These are phyloP conservation scores for Aspergillus transmontanensis DNA, from an alignment of 2,329 filamentous ascomycete genomes.

Conservation along the genomic window DNA sequence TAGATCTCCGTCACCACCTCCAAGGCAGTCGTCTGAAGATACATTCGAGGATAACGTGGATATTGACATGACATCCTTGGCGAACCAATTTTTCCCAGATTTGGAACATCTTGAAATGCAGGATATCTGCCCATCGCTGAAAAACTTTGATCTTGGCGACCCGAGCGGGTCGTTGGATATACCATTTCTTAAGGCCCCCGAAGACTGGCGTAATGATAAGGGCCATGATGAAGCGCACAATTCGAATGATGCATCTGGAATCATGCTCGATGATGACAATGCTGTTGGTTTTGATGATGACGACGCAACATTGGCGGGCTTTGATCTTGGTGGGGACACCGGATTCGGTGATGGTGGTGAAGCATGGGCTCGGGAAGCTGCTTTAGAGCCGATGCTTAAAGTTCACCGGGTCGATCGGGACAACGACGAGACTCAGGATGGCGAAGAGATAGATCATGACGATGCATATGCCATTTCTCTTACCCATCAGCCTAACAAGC, in stretches of 20 bases:
- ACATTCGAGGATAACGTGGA: slow-evolving; percentile 61
- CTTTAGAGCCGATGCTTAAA: slow-evolving; percentile 81
- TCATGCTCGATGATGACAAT: slow-evolving; percentile 86
- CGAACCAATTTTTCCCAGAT: slow-evolving; percentile 82
- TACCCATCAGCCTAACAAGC: slow-evolving; percentile 67
- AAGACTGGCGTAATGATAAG: slow-evolving; percentile 77
- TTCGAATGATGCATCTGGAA: slow-evolving; percentile 70
- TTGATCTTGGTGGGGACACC: slow-evolving; percentile 69
- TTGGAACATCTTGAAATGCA: slow-evolving; percentile 75
- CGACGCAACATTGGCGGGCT: slow-evolving; percentile 69
- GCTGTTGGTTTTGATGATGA: slow-evolving; percentile 80
- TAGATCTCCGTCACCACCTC: slow-evolving; percentile 27
- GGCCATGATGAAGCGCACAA: slow-evolving; percentile 56
- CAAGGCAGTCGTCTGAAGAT: slow-evolving; percentile 38
- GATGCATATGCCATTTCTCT: slow-evolving; percentile 81
- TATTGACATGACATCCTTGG: slow-evolving; percentile 76
- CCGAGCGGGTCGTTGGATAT: slow-evolving; percentile 83
- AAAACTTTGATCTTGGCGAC: slow-evolving; percentile 88
- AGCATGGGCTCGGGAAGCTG: slow-evolving; percentile 89
- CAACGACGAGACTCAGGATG: slow-evolving; percentile 55
- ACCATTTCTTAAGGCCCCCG: slow-evolving; percentile 84
- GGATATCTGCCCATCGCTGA: slow-evolving; percentile 92
- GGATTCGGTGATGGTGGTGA: slow-evolving; percentile 96
- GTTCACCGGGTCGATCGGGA: slow-evolving; percentile 63
- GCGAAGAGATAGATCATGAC: slow-evolving; percentile 63